phyloP scores from a whole-genome alignment of 352 stramenopile genomes.

The Saprolegnia parasitica region DNA sequence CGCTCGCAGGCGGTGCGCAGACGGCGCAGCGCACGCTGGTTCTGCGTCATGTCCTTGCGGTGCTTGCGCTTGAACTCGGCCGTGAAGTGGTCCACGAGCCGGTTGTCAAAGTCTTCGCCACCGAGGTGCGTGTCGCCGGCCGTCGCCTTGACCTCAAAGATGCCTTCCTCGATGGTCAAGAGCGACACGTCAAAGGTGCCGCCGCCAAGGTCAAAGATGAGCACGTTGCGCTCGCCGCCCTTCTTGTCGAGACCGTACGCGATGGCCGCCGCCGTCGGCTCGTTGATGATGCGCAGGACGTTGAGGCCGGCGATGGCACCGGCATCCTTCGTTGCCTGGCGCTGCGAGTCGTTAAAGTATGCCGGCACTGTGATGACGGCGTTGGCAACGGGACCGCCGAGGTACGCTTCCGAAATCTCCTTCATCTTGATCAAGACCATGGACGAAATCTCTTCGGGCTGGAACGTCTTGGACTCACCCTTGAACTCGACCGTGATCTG shows the following conservation, averaged over 20 bases:
- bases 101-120: constrained; percentile 91
- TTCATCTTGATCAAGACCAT: constrained; percentile 84
- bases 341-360: constrained; percentile 96
- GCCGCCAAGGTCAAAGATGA: constrained; percentile 91
- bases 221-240: constrained; percentile 79
- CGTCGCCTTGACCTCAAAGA: constrained; percentile 93
- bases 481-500: constrained; percentile 84
- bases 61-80: constrained; percentile 85
- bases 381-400: constrained; percentile 63
- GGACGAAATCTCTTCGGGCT: constrained; percentile 85
- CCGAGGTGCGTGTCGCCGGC: constrained; percentile 87
- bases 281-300: constrained; percentile 94
- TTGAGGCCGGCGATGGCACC: constrained; percentile 89
- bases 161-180: constrained; percentile 89
- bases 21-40: constrained; percentile 79
- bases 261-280: constrained; percentile 95
- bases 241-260: constrained; percentile 88
- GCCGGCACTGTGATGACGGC: constrained; percentile 95
- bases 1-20: constrained; percentile 89
- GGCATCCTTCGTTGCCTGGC: constrained; percentile 92
- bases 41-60: constrained; percentile 74
- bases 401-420: constrained; percentile 69
- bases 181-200: constrained; percentile 90
- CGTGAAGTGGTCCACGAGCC: constrained; percentile 86
- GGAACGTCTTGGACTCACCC: constrained; percentile 71